Evolutionary conservation across 129 eudicot species (phyloP).

Genomic region (Mikania micrantha): DNA sequence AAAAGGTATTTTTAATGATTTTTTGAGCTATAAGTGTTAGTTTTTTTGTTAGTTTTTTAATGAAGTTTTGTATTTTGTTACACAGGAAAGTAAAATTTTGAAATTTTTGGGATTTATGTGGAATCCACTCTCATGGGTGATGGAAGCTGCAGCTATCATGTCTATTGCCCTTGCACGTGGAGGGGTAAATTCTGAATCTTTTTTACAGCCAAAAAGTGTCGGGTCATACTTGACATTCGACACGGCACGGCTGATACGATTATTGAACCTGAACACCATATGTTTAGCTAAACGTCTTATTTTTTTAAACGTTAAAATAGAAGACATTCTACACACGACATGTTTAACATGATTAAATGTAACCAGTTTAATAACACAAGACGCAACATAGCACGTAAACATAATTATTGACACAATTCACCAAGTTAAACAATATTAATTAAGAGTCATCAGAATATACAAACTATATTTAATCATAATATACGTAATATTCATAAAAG

Average conservation of each 20-base stretch:
- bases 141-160: slow-evolving; percentile 95
- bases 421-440: background rate
- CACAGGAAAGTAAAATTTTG: slow-evolving; percentile 74
- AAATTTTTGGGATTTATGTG: slow-evolving; percentile 92
- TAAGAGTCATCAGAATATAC: background rate
- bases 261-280: no score
- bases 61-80: background rate
- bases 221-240: no score
- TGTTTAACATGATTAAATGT: no score
- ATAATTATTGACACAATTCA: background rate
- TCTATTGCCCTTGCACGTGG: slow-evolving; percentile 88
- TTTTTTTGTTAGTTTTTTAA: background rate
- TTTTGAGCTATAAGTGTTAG: background rate
- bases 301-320: no score
- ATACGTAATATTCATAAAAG: no score
- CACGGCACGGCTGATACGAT: no score
- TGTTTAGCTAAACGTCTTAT: no score
- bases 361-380: background rate
- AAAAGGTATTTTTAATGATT: slow-evolving; percentile 34
- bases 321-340: no score
- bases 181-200: slow-evolving; percentile 41
- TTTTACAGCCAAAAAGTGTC: no score
- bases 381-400: no score
- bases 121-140: slow-evolving; percentile 95
- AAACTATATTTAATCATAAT: no score